phyloP scores from a whole-genome alignment of 106 monocot species.

The Amphibolis antarctica region DNA sequence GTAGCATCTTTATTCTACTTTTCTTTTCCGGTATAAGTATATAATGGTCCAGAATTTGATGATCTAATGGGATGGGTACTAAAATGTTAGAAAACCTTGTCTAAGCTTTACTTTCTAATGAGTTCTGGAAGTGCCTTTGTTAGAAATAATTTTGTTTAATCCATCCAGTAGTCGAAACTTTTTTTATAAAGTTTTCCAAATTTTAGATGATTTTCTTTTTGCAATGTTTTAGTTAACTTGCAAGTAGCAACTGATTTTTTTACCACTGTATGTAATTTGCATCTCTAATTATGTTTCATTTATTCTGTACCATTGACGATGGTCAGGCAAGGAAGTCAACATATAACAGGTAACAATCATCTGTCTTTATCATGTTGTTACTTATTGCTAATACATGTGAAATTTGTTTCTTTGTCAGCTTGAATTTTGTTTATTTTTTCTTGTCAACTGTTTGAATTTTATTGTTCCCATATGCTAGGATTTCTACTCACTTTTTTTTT shows the following conservation, averaged over 20 bases:
- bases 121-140: too few relatives aligned
- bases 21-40: too few relatives aligned
- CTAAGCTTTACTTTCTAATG: too few relatives aligned
- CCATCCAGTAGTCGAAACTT: too few relatives aligned
- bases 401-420: neutral
- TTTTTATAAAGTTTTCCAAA: too few relatives aligned
- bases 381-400: neutral
- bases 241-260: neutral
- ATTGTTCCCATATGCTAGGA: neutral
- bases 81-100: too few relatives aligned
- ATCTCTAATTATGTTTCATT: neutral
- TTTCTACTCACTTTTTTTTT: neutral
- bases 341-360: constrained; percentile 12
- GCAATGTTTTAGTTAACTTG: too few relatives aligned
- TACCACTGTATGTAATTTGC: neutral
- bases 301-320: neutral
- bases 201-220: too few relatives aligned
- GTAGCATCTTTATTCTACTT: too few relatives aligned
- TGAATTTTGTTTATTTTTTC: neutral
- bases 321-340: constrained; percentile 24
- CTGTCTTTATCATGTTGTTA: neutral
- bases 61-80: too few relatives aligned
- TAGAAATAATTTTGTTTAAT: too few relatives aligned
- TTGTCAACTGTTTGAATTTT: neutral
- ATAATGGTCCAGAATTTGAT: too few relatives aligned